Conservation (phyloP, 208 protist species). For the Porcisia hertigi region DNA sequence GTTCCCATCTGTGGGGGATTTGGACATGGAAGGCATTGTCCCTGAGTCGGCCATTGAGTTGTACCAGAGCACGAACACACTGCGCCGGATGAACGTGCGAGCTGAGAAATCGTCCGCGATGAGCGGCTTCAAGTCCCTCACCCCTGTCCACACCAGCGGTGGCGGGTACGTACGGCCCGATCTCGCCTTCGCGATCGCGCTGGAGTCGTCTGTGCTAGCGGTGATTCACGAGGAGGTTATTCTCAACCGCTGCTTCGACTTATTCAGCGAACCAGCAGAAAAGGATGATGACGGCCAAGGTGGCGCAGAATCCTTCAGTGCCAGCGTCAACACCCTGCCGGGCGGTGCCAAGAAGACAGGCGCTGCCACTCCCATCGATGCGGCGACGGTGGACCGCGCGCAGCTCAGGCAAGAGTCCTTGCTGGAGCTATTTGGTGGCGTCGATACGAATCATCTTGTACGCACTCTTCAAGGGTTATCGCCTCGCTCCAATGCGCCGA, state of each 20-base stretch:
- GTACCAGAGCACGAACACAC: constrained; percentile 47
- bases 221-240: constrained; percentile 76
- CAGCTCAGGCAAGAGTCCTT: constrained; percentile 61
- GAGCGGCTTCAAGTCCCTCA: constrained; percentile 35
- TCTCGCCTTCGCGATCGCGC: constrained; percentile 75
- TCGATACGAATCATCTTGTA: constrained; percentile 28
- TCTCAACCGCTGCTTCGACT: constrained; percentile 66
- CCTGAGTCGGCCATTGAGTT: constrained; percentile 36
- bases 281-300: constrained; percentile 12
- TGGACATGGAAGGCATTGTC: constrained; percentile 28
- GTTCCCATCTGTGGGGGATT: constrained; percentile 42
- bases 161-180: constrained; percentile 66
- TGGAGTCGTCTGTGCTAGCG: constrained; percentile 62
- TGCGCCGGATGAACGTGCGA: constrained; percentile 42
- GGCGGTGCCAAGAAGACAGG: background rate
- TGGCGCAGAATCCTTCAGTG: background rate
- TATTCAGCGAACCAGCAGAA: constrained; percentile 15
- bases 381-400: constrained; percentile 11
- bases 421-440: constrained; percentile 76
- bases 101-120: constrained; percentile 40
- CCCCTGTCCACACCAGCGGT: constrained; percentile 29
- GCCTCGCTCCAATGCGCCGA: constrained; percentile 12
- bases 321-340: background rate
- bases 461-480: constrained; percentile 26
- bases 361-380: background rate